Base-by-base conservation (phyloP, 2,329 filamentous ascomycete genomes). In the Trichoderma hamatum region DNA sequence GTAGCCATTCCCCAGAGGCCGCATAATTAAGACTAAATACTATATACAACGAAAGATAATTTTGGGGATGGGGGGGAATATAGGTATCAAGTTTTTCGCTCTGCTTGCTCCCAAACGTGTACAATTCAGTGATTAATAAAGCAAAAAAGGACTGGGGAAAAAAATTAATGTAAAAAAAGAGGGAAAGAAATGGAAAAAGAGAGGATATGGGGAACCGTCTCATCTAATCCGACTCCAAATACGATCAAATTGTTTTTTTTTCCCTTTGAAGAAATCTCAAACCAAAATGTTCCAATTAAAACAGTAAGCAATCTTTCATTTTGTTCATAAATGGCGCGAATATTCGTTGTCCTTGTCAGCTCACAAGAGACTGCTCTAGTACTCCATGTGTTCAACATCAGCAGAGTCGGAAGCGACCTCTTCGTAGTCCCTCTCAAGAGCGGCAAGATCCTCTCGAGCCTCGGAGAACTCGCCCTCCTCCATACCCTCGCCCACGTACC, bases 391-490 rank as follows among this genome's bases (percentile, higher is more conserved):
- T 58, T 88, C 88, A 19, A 87, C 84, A 74, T 90, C 84, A 72
- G 84, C 82, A 73, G 90, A 92, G 81, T 94, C 92, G 78, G 85
- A 87, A 71, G 91, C 92, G 74, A 94, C 92, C 85, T 94, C 92
- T 81, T 94, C 92, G 79, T 95, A 95, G 76, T 95, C 92, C 84
- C 91, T 92, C 85, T 95, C 92, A 39, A 96, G 85, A 59, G 92
- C 92, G 72, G 92, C 92, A 71, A 96, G 85, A 79, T 96, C 92
- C 84, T 96, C 92, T 74, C 92, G 90, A 71, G 92, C 92, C 82
- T 96, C 92, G 72, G 90, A 92, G 84, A 96, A 96, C 81, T 96
- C 92, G 76, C 92, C 92, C 80, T 96, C 92, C 84, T 96, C 92
- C 92, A 96, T 96, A 83, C 92, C 92, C 83, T 96, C 92, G 73